Evolutionary conservation across 1,139 yeast species (phyloP).

Genomic region (Lodderomyces theae): DNA sequence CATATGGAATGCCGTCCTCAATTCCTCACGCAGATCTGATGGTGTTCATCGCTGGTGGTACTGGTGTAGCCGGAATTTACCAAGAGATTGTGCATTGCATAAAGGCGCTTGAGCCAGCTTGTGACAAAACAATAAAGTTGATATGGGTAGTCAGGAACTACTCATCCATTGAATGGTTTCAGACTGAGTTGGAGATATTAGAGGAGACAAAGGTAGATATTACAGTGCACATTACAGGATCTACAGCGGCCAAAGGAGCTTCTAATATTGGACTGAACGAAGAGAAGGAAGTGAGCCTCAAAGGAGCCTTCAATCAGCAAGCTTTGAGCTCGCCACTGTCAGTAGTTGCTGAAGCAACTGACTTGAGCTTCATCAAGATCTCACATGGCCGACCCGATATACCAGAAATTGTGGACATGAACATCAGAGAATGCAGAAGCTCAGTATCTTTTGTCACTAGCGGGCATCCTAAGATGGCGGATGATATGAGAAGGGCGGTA

Average conservation of each 20-base stretch:
- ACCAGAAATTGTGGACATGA: slow-evolving; percentile 23
- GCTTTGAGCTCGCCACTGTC: neutral
- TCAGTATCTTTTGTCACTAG: slow-evolving; percentile 47
- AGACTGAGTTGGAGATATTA: slow-evolving; percentile 28
- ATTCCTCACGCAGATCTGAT: slow-evolving; percentile 33
- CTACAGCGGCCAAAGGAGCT: neutral
- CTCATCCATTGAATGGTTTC: slow-evolving; percentile 32
- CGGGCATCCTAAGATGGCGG: slow-evolving; percentile 56
- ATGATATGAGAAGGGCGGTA: slow-evolving; percentile 39
- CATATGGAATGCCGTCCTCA: slow-evolving; percentile 35
- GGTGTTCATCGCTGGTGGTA: slow-evolving; percentile 45
- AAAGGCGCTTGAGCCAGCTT: neutral
- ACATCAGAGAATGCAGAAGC: slow-evolving; percentile 28
- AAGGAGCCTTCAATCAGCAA: neutral
- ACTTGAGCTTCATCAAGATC: slow-evolving; percentile 21
- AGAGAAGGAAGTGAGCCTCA: neutral
- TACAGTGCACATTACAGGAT: slow-evolving; percentile 29
- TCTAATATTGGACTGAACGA: neutral
- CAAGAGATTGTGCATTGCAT: slow-evolving; percentile 34
- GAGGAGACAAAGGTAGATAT: slow-evolving; percentile 24
- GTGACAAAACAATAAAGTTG: slow-evolving; percentile 1
- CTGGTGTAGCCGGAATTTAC: slow-evolving; percentile 44
- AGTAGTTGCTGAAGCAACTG: neutral
- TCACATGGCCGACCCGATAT: slow-evolving; percentile 34
- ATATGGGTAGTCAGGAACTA: slow-evolving; percentile 29